Conservation (phyloP, 2,329 filamentous ascomycete species). For the Simplicillium aogashimaense region DNA sequence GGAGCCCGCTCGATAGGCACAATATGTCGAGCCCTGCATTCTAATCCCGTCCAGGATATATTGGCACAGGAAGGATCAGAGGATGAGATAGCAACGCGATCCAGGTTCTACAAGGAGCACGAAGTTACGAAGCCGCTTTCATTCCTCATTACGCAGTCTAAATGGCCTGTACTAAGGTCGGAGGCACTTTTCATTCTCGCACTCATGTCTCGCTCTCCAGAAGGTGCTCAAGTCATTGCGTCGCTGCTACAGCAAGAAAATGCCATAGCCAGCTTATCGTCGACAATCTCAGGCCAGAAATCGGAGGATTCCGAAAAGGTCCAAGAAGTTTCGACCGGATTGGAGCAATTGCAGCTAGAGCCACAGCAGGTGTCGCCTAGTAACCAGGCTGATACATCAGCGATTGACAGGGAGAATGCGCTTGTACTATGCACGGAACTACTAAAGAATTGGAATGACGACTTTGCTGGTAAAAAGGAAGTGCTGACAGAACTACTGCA, state of each 20-base stretch:
- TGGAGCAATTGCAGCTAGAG: constrained; percentile 28
- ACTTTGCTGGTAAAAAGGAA: constrained; percentile 26
- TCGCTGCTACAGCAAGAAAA: constrained; percentile 30
- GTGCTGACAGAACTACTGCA: constrained; percentile 39
- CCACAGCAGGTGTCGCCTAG: constrained; percentile 36
- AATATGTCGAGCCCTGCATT: constrained; percentile 46
- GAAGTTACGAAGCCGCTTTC: constrained; percentile 31
- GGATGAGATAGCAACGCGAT: constrained; percentile 14
- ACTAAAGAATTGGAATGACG: constrained; percentile 30
- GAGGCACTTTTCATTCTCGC: constrained; percentile 55
- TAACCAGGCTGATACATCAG: constrained; percentile 32
- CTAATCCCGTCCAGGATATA: constrained; percentile 18
- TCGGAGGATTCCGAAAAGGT: constrained; percentile 6
- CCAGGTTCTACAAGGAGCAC: constrained; percentile 36
- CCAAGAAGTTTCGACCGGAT: constrained; percentile 12
- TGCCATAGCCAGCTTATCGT: constrained; percentile 32
- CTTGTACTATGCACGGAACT: constrained; percentile 49
- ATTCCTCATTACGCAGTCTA: constrained; percentile 44
- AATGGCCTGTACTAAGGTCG: constrained; percentile 48
- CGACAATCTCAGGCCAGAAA: constrained; percentile 36
- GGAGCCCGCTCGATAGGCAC: constrained; percentile 42
- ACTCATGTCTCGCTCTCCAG: constrained; percentile 42
- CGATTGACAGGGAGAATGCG: constrained; percentile 50
- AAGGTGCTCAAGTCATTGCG: constrained; percentile 36
- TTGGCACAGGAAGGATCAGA: constrained; percentile 13